A percentile compares a stretch with the other conserved stretches of the same genome.
Conservation (phyloP, 2,329 filamentous ascomycete genomes). For the Cladosporium cucumerinum region DNA sequence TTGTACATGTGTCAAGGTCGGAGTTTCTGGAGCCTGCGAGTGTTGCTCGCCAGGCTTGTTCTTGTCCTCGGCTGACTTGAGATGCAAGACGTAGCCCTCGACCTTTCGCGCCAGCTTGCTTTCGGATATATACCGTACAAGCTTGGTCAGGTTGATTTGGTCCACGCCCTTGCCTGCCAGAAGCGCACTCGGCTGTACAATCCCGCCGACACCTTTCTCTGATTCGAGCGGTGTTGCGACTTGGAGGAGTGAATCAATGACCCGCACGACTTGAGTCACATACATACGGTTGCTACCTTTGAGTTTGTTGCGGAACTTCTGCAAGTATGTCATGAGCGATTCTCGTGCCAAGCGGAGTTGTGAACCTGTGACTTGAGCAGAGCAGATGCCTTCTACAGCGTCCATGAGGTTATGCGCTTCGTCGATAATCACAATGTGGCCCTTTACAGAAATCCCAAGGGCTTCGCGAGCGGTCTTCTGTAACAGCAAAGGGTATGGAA, state of each 20-base stretch:
- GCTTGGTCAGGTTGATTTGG: constrained; percentile 89
- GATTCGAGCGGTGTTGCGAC: constrained; percentile 17
- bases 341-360: constrained; percentile 70
- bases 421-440: constrained; percentile 90
- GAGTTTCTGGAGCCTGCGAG: constrained; percentile 33
- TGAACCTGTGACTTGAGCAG: constrained; percentile 67
- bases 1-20: constrained; percentile 61
- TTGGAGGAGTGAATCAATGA: constrained; percentile 68
- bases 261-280: constrained; percentile 78
- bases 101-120: constrained; percentile 94
- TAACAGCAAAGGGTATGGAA: constrained; percentile 86
- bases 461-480: constrained; percentile 86
- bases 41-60: not conserved
- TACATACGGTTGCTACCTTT: constrained; percentile 91
- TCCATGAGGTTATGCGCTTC: constrained; percentile 99
- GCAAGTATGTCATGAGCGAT: constrained; percentile 78
- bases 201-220: constrained; percentile 54
- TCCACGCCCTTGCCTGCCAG: constrained; percentile 84
- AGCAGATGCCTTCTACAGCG: constrained; percentile 82
- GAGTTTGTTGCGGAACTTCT: constrained; percentile 80
- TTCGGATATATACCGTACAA: constrained; percentile 82
- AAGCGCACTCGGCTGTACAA: constrained; percentile 67
- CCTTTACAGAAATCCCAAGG: constrained; percentile 77
- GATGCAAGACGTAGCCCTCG: constrained; percentile 74
- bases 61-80: constrained; percentile 25